These are phyloP conservation scores for Clonostachys sp. DNA, from an alignment of 2,329 filamentous ascomycete genomes.

Conservation along the genomic window DNA sequence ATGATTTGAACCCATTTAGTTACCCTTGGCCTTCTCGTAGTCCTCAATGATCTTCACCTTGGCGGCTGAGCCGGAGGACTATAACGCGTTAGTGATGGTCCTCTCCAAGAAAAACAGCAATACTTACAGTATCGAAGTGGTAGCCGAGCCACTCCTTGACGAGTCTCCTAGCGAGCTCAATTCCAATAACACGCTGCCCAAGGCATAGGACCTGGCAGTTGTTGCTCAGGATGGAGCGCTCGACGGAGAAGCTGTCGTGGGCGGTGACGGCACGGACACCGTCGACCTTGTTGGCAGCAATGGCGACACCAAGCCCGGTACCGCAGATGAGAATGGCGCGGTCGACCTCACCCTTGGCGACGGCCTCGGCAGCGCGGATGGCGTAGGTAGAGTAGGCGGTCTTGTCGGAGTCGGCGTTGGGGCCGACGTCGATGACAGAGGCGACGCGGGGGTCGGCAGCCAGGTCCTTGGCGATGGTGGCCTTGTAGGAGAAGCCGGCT, in stretches of 20 bases:
- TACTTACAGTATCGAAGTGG: slow-evolving; percentile 63
- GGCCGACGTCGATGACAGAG: slow-evolving; percentile 70
- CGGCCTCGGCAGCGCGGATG: slow-evolving; percentile 62
- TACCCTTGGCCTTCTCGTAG: slow-evolving; percentile 2
- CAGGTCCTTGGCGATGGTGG: slow-evolving; percentile 69
- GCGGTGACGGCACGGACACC: slow-evolving; percentile 84
- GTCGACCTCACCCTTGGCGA: slow-evolving; percentile 61
- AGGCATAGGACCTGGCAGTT: slow-evolving; percentile 84
- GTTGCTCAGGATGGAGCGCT: slow-evolving; percentile 78
- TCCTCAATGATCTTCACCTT: slow-evolving; percentile 28
- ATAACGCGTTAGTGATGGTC: too few species aligned
- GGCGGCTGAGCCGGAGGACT: slow-evolving; percentile 34
- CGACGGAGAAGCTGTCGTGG: slow-evolving; percentile 80
- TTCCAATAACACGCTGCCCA: slow-evolving; percentile 75
- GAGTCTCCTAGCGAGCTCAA: slow-evolving; percentile 73
- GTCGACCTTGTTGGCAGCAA: slow-evolving; percentile 79
- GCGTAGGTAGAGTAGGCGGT: slow-evolving; percentile 79
- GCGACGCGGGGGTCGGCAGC: slow-evolving; percentile 61
- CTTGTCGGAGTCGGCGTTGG: slow-evolving; percentile 61
- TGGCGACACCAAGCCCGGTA: slow-evolving; percentile 83
- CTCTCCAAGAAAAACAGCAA: not conserved
- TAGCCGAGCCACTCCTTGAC: slow-evolving; percentile 83
- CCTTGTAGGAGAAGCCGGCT: slow-evolving; percentile 75
- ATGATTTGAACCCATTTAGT: too few species aligned
- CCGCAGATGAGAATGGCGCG: slow-evolving; percentile 80